phyloP scores from a whole-genome alignment of 148 eudicot genomes.

The Chenopodium formosanum region DNA sequence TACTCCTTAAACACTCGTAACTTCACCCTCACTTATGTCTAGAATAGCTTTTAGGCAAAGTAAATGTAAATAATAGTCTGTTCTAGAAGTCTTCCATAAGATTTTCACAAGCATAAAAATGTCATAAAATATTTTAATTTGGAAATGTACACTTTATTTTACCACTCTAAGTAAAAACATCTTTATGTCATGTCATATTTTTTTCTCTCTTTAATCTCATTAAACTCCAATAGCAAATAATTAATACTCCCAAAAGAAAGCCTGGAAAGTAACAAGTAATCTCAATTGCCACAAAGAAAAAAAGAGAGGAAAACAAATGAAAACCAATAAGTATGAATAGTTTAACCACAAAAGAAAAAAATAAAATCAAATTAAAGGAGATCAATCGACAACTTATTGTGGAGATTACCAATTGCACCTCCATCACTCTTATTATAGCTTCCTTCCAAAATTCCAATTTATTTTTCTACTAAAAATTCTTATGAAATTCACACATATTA shows the following conservation, averaged over 20 bases:
- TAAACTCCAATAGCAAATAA: constrained; percentile 19
- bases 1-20: background rate
- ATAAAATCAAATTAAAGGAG: background rate
- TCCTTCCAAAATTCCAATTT: background rate
- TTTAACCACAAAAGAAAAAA: background rate
- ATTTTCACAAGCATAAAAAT: background rate
- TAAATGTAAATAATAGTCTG: background rate
- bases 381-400: background rate
- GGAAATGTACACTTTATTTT: constrained; percentile 7
- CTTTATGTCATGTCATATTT: constrained; percentile 35
- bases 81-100: constrained; percentile 13
- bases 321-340: constrained; percentile 16
- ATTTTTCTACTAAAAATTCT: too few species aligned
- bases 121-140: constrained; percentile 9
- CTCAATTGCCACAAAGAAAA: constrained; percentile 26
- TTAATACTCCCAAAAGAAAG: constrained; percentile 28
- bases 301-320: background rate
- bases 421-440: constrained; percentile 9
- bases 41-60: background rate
- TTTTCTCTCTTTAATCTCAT: constrained; percentile 13
- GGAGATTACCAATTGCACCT: constrained; percentile 15
- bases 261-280: constrained; percentile 31
- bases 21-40: constrained; percentile 21
- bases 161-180: constrained; percentile 25
- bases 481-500: too few species aligned